Percentiles rank a stretch among this genome's conserved stretches.
Evolutionary conservation across 2,329 filamentous ascomycete species (phyloP).

Genomic region (Colletotrichum cuscutae): DNA sequence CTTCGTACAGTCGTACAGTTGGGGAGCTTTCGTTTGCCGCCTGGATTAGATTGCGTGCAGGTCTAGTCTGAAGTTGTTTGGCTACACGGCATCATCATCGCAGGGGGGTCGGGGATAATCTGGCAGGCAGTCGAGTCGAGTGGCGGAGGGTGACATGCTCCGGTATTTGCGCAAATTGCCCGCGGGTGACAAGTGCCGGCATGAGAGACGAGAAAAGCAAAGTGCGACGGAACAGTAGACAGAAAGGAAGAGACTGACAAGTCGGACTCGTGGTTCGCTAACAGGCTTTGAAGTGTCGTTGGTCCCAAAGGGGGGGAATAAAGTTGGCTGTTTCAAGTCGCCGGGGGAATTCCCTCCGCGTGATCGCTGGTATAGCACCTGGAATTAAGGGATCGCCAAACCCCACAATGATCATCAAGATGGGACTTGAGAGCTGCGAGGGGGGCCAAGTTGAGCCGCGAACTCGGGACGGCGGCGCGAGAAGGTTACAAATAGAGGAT

Average conservation of each 20-base stretch:
- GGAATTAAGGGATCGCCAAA: conserved; percentile 21
- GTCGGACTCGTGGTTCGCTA: background rate
- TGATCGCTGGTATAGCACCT: conserved; percentile 17
- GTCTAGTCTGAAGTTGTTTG: background rate
- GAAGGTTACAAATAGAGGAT: conserved; percentile 1
- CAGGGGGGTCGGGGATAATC: background rate
- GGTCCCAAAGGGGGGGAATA: background rate
- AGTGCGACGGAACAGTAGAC: background rate
- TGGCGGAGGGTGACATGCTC: background rate
- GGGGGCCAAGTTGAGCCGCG: background rate
- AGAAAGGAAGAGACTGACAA: background rate
- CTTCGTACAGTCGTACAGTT: background rate
- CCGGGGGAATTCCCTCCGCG: conserved; percentile 27
- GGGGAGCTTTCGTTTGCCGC: background rate
- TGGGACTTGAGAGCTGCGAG: background rate
- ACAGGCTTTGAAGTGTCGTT: background rate
- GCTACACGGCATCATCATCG: background rate
- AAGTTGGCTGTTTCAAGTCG: conserved; percentile 27
- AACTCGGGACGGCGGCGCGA: conserved; percentile 9
- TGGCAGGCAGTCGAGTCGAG: background rate
- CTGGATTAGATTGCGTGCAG: conserved; percentile 13
- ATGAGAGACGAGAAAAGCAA: background rate
- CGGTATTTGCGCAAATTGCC: conserved; percentile 17
- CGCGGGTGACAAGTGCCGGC: background rate
- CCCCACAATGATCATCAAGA: conserved; percentile 23